Conservation (phyloP, 1,284 basidiomycete species). For the Ustilago xerochloae region DNA sequence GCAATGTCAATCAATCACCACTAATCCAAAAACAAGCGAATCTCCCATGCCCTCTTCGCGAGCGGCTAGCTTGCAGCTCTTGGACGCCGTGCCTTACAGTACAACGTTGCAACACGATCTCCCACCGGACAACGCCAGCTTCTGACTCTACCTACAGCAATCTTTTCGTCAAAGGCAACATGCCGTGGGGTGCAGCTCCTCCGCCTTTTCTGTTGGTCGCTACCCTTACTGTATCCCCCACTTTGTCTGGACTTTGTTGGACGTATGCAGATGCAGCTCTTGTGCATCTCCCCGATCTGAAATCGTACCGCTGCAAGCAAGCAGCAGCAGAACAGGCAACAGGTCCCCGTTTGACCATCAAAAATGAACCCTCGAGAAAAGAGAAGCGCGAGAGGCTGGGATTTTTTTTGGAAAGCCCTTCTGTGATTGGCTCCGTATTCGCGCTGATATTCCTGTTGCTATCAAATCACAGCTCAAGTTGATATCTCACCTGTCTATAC, state of each 20-base stretch:
- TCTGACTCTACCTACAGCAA: neutral
- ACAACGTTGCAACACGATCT: neutral
- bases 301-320: neutral
- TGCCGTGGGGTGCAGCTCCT: neutral
- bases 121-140: neutral
- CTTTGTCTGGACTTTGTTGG: neutral
- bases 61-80: slow-evolving; percentile 1
- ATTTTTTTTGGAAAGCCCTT: neutral
- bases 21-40: neutral
- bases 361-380: neutral
- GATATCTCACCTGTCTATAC: no score
- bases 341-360: neutral
- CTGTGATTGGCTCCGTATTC: slow-evolving; percentile 1
- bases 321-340: no score
- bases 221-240: neutral
- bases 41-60: neutral
- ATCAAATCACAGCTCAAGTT: no score
- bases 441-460: neutral
- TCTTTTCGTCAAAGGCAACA: no score
- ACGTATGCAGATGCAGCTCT: neutral
- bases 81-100: no score
- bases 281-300: slow-evolving; percentile 4
- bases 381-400: no score
- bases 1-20: slow-evolving; percentile 5
- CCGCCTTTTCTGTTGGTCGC: neutral